A percentile compares a stretch with the other conserved stretches of the same genome.
Evolutionary conservation across 352 stramenopile genomes (phyloP).

Genomic region (Blastocystis sp.): DNA sequence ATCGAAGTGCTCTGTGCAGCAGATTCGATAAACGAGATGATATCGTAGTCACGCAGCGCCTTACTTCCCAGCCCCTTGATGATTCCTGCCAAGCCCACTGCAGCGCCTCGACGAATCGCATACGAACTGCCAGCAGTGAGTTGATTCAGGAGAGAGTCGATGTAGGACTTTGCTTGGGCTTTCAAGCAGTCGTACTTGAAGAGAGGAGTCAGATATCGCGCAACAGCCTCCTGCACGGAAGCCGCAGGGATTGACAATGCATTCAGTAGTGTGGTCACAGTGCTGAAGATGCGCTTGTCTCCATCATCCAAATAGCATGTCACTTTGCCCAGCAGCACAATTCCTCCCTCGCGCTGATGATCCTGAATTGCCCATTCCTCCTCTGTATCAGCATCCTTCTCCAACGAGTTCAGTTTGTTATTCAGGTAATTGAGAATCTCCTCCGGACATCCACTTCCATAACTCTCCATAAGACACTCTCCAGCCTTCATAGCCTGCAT

Average conservation of each 20-base stretch:
- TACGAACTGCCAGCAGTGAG: constrained; percentile 75
- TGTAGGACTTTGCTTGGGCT: constrained; percentile 71
- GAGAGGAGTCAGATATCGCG: constrained; percentile 79
- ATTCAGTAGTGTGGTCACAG: constrained; percentile 77
- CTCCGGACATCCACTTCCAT: constrained; percentile 56
- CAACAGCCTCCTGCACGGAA: constrained; percentile 82
- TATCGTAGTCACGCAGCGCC: constrained; percentile 89
- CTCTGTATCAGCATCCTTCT: not conserved
- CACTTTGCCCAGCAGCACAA: constrained; percentile 79
- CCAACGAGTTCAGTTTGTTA: not conserved
- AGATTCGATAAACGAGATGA: constrained; percentile 82
- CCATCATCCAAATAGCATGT: constrained; percentile 79
- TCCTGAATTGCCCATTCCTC: constrained; percentile 66
- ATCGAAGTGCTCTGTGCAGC: constrained; percentile 64
- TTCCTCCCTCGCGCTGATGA: constrained; percentile 78
- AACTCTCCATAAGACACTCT: constrained; percentile 57
- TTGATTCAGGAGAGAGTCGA: constrained; percentile 72
- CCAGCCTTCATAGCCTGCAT: constrained; percentile 52
- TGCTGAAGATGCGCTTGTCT: constrained; percentile 78
- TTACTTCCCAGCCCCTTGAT: constrained; percentile 98
- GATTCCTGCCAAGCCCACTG: constrained; percentile 91
- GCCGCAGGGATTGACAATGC: constrained; percentile 82
- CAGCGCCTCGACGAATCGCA: constrained; percentile 77
- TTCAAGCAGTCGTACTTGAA: constrained; percentile 72
- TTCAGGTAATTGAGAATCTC: constrained; percentile 59